Base-by-base conservation (phyloP, 345 rosid genomes). In the Erodium maritimum region DNA sequence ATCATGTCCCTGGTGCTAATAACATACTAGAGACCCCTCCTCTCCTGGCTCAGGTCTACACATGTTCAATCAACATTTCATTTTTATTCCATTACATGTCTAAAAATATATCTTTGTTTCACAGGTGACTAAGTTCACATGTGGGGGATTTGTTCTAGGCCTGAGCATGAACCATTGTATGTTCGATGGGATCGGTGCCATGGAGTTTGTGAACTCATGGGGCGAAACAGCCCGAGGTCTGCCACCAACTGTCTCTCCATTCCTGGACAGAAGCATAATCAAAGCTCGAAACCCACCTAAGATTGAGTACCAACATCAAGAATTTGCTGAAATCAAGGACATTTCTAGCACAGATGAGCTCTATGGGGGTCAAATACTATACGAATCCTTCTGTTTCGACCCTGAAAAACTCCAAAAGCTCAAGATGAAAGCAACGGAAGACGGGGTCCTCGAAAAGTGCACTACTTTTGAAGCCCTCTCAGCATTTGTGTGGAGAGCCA, bases 1-100 rank as follows among this genome's bases (percentile, higher is more conserved):
- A 78, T 65, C 85, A 85, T 61, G 73, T 91, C 64, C 95, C 82
- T 42, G 91, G 78, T 21, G 95, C 97, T 7, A 83, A 78, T 52
- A 91, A 80, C 70, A 82, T 91, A 56, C 80, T 91, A n/a, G 86
- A 91, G 57, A 82, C 85, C 37, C 97, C 97, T 67, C 97, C 85
- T 66, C 78, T 91, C n/a, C 77, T 81, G 0, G 96, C 96, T 79
- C 94, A 91, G 95, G 97, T 91, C 42, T 63, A 23, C 21, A 20
- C 5, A 21, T 17, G n/a, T 17, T 46, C 17, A 53, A 14, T 54
- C 22, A 5, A 22, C 20, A 17, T 52, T 5, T 3, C 20, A 18
- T 52, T 52, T 52, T 52, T 21, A 18, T 18, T 9, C 13, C 8
- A 19, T 18, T 19, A 2, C 22, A 19, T 48, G 25, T 24, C 22